phyloP scores from a whole-genome alignment of 768 basidiomycete species.

The Pulveroboletus sp. region DNA sequence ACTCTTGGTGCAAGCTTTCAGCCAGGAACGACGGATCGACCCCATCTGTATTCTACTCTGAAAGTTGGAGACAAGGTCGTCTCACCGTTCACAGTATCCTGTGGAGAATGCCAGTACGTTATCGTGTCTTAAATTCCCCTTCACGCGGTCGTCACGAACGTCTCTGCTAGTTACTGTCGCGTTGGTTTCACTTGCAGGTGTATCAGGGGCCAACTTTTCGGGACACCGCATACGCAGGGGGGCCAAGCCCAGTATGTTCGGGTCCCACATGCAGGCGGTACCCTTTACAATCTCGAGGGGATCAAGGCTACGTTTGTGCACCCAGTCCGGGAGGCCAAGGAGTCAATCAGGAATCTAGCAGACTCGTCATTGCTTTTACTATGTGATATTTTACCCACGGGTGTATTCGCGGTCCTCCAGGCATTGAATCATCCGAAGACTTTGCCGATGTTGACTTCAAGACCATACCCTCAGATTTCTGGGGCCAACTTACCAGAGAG shows the following conservation, averaged over 20 bases:
- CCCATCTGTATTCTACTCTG: slow-evolving; percentile 57
- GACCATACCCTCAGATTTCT: slow-evolving; percentile 49
- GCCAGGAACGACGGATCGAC: slow-evolving; percentile 42
- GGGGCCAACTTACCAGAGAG: slow-evolving; percentile 3
- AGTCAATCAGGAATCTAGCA: slow-evolving; percentile 39
- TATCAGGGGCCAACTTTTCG: slow-evolving; percentile 56
- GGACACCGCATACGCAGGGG: slow-evolving; percentile 59
- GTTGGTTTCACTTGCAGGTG: slow-evolving; percentile 72
- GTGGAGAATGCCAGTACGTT: slow-evolving; percentile 79
- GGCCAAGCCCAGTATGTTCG: slow-evolving; percentile 79
- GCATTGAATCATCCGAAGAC: slow-evolving; percentile 70
- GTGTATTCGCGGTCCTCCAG: slow-evolving; percentile 71
- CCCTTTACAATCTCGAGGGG: slow-evolving; percentile 58
- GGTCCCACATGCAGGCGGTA: slow-evolving; percentile 76
- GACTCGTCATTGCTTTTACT: slow-evolving; percentile 68
- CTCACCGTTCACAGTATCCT: slow-evolving; percentile 76
- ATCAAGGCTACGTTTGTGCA: slow-evolving; percentile 27
- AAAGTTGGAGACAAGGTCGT: slow-evolving; percentile 73
- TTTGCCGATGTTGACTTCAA: slow-evolving; percentile 52
- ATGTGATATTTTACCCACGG: slow-evolving; percentile 77
- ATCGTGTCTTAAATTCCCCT: not conserved
- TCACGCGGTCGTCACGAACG: not conserved
- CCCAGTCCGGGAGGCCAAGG: slow-evolving; percentile 29
- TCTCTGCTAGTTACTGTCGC: slow-evolving; percentile 53
- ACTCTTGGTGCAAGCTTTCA: slow-evolving; percentile 60